Conservation (phyloP, 2,329 filamentous ascomycete genomes). For the Aspergillus spinulosporus region DNA sequence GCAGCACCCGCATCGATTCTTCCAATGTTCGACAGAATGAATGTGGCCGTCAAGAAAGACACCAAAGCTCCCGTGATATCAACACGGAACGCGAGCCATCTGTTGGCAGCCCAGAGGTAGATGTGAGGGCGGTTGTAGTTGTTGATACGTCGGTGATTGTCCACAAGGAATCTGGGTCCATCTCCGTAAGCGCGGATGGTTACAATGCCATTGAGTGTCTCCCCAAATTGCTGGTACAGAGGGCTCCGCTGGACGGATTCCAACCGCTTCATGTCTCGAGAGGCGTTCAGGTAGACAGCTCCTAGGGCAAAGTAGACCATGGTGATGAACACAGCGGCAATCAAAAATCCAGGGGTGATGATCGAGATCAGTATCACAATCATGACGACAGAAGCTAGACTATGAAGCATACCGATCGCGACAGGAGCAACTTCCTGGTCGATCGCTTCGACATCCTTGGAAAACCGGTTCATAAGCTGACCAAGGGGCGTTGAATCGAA, state of each 20-base stretch:
- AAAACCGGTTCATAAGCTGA: conserved; percentile 97
- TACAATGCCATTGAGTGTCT: conserved; percentile 90
- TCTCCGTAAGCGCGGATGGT: conserved; percentile 97
- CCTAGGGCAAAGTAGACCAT: conserved; percentile 79
- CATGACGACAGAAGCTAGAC: conserved; percentile 70
- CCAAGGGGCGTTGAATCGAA: conserved; percentile 95
- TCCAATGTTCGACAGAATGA: conserved; percentile 81
- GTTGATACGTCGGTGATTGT: conserved; percentile 87
- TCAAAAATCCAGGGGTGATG: conserved; percentile 87
- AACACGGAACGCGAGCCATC: conserved; percentile 92
- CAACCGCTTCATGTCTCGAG: conserved; percentile 90
- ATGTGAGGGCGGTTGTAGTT: conserved; percentile 90
- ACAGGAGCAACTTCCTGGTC: conserved; percentile 95
- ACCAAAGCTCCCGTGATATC: conserved; percentile 89
- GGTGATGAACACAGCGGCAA: conserved; percentile 83
- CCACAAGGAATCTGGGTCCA: conserved; percentile 86
- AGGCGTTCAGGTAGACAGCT: conserved; percentile 84
- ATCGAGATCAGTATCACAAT: conserved; percentile 83
- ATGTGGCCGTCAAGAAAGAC: conserved; percentile 88
- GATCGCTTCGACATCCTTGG: conserved; percentile 91
- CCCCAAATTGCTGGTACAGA: conserved; percentile 95
- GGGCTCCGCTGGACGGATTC: conserved; percentile 94
- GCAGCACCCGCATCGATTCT: conserved; percentile 86
- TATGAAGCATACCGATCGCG: conserved; percentile 73
- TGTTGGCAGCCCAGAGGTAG: conserved; percentile 92